phyloP scores from a whole-genome alignment of 2,329 filamentous ascomycete species.

The Cladophialophora yegresii region DNA sequence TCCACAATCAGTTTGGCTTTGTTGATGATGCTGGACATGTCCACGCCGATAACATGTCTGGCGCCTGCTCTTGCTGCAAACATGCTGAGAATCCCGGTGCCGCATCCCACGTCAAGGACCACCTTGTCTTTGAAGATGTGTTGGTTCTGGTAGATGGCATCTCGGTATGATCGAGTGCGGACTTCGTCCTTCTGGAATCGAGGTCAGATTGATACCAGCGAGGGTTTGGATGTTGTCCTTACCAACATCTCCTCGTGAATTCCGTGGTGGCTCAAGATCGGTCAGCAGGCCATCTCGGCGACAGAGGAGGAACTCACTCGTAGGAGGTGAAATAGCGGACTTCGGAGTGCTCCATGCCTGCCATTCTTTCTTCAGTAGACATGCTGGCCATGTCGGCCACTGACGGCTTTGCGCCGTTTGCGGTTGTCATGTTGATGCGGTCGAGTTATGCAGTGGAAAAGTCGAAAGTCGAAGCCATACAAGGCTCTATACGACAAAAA shows the following conservation, averaged over 20 bases:
- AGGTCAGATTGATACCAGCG: slow-evolving; percentile 15
- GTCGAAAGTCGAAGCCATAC: background rate
- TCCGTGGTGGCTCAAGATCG: slow-evolving; percentile 91
- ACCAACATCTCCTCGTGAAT: slow-evolving; percentile 43
- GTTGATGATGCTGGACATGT: slow-evolving; percentile 99
- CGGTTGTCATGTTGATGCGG: slow-evolving; percentile 6
- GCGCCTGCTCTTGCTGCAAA: slow-evolving; percentile 95
- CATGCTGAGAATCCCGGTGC: slow-evolving; percentile 98
- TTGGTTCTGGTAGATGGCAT: slow-evolving; percentile 94
- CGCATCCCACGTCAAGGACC: slow-evolving; percentile 95
- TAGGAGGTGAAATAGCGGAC: slow-evolving; percentile 89
- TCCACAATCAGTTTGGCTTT: slow-evolving; percentile 95
- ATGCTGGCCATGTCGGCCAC: slow-evolving; percentile 36
- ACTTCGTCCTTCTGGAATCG: slow-evolving; percentile 71
- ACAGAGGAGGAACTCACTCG: background rate
- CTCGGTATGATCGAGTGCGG: slow-evolving; percentile 93
- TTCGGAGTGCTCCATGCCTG: slow-evolving; percentile 83
- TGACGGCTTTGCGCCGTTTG: slow-evolving; percentile 33
- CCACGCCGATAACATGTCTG: slow-evolving; percentile 97
- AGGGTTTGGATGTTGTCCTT: slow-evolving; percentile 4
- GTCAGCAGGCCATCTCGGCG: background rate
- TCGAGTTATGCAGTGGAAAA: too few relatives aligned
- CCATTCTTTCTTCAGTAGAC: slow-evolving; percentile 52
- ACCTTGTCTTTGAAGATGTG: slow-evolving; percentile 91
- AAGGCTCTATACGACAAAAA: background rate